Conservation (phyloP, 257 asterid genomes). For the Ilex asprella region DNA sequence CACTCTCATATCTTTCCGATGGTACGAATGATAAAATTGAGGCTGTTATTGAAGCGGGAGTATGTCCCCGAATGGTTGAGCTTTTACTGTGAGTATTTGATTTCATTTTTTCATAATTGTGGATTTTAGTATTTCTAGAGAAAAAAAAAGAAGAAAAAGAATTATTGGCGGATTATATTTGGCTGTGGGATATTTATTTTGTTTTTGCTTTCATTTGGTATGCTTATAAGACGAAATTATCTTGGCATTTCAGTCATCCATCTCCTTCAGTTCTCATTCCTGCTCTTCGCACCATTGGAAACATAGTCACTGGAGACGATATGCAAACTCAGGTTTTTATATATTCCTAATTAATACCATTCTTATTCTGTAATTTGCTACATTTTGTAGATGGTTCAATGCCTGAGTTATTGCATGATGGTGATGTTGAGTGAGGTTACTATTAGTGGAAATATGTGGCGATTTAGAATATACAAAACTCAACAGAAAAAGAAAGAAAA, state of each 20-base stretch:
- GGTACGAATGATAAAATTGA: slow-evolving; percentile 59
- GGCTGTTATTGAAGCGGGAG: slow-evolving; percentile 53
- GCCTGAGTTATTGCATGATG: not conserved
- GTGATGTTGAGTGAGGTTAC: not conserved
- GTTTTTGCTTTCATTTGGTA: no score
- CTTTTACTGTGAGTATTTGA: slow-evolving; percentile 31
- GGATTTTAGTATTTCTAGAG: not conserved
- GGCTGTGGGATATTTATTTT: not conserved
- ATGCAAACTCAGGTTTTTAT: slow-evolving; percentile 42
- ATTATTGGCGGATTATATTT: no score
- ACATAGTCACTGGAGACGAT: slow-evolving; percentile 51
- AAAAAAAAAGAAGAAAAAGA: no score
- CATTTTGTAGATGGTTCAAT: not conserved
- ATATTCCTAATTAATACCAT: slow-evolving; percentile 1
- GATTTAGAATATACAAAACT: no score
- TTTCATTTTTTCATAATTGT: not conserved
- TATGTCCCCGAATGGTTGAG: slow-evolving; percentile 51
- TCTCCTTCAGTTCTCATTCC: slow-evolving; percentile 51
- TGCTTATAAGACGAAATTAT: no score
- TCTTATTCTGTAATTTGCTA: slow-evolving; percentile 4
- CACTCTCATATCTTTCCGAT: slow-evolving; percentile 56
- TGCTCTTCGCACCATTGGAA: slow-evolving; percentile 45
- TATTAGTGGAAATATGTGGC: no score
- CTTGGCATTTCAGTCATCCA: slow-evolving; percentile 27
- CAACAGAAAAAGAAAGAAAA: no score